phyloP scores from a whole-genome alignment of 208 protist genomes.

The Crithidia brevicula region DNA sequence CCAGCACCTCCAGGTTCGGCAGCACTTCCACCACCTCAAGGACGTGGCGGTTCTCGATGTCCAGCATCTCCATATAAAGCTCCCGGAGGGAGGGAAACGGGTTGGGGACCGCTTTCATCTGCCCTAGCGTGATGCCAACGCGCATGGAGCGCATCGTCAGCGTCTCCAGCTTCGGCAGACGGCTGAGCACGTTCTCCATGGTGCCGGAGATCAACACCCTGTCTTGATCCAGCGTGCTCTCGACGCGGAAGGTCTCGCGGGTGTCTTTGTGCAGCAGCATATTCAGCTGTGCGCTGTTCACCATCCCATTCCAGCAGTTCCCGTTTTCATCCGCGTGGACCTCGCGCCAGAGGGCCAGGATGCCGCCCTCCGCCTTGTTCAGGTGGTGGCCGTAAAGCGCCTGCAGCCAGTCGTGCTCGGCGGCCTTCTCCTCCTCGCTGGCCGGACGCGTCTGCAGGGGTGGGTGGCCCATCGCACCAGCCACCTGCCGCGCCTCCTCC shows the following conservation, averaged over 20 bases:
- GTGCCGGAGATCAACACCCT: neutral
- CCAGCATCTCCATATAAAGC: constrained; percentile 3
- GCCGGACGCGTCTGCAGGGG: constrained; percentile 3
- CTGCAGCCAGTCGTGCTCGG: constrained; percentile 8
- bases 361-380: constrained; percentile 15
- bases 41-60: neutral
- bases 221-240: neutral
- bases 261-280: constrained; percentile 17
- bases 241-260: constrained; percentile 17
- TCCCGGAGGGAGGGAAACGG: constrained; percentile 10
- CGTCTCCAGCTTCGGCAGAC: constrained; percentile 1
- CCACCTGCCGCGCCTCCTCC: constrained; percentile 15
- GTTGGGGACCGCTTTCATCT: neutral
- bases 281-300: constrained; percentile 19
- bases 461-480: constrained; percentile 8
- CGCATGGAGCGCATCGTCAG: constrained; percentile 7
- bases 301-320: constrained; percentile 2
- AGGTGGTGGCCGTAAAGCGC: constrained; percentile 12
- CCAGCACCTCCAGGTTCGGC: constrained; percentile 5
- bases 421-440: constrained; percentile 10
- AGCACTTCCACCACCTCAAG: neutral
- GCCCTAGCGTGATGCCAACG: neutral
- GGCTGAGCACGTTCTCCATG: neutral
- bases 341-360: constrained; percentile 13
- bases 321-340: neutral